phyloP scores from a whole-genome alignment of 2,329 filamentous ascomycete species.

The Cladosporium cucumerinum region DNA sequence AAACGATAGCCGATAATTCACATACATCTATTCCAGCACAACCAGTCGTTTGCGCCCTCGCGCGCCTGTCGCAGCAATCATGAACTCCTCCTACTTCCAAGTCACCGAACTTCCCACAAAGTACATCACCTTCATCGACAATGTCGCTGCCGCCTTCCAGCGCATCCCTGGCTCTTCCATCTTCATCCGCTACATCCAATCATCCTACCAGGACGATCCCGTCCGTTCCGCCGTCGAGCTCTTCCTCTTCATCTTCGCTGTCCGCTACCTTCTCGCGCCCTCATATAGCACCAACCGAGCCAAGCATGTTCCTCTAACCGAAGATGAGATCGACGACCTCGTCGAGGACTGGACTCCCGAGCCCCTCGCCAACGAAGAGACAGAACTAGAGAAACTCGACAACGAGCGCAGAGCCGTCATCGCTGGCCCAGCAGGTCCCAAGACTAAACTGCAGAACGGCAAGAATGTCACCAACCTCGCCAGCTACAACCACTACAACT shows the following conservation, averaged over 20 bases:
- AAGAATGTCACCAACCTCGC: constrained; percentile 90
- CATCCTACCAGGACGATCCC: constrained; percentile 96
- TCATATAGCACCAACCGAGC: constrained; percentile 89
- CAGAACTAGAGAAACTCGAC: constrained; percentile 72
- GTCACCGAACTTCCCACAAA: constrained; percentile 56
- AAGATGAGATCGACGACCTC: constrained; percentile 96
- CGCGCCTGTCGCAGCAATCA: constrained; percentile 17
- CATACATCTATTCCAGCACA: neutral
- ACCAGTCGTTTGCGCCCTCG: constrained; percentile 10
- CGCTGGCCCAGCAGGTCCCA: constrained; percentile 84
- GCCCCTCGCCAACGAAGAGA: constrained; percentile 74
- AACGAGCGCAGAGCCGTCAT: constrained; percentile 83
- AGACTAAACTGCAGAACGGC: constrained; percentile 71
- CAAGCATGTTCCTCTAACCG: constrained; percentile 82
- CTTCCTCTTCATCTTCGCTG: constrained; percentile 89
- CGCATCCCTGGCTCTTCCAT: constrained; percentile 92
- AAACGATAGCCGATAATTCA: neutral
- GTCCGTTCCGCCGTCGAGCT: constrained; percentile 90
- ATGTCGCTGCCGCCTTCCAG: constrained; percentile 65
- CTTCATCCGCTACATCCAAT: constrained; percentile 89
- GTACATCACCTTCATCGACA: constrained; percentile 53
- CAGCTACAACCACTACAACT: constrained; percentile 97
- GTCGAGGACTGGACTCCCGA: constrained; percentile 97
- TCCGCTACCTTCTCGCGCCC: constrained; percentile 86
- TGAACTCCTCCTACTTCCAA: constrained; percentile 27